Base-by-base conservation (phyloP, 2,329 filamentous ascomycete species). In the Fusarium setosum region DNA sequence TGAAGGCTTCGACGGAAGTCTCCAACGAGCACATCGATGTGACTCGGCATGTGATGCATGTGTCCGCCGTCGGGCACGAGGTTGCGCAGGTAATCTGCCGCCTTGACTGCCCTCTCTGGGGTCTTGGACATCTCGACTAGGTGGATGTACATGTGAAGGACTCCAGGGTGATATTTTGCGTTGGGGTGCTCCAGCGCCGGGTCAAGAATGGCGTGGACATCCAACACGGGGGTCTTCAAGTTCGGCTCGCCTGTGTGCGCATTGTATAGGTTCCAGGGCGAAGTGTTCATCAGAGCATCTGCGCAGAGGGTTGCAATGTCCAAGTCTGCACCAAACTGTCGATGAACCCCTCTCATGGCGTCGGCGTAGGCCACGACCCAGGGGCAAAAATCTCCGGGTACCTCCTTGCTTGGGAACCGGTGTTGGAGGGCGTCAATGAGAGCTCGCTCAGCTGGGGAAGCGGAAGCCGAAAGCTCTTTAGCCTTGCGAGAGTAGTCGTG, bases 131-230 rank as follows among this genome's bases (percentile, higher is more conserved):
- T 92, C 72, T 93, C 91, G 84, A 92, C 90, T 2, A 92, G 83
- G 69, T 93, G 90, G 52, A 93, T 91, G 74, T 93, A 93, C 23
- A 93, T 77, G 75, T 94, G 91, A 10, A 93, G 80, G 1, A 93
- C 74, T 0, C 91, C 91, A 0, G 91, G 90, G 70, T 96, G 92
- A 93, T 84, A 73, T n/a, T 56, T 32, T 6, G 59, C 75, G 6
- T 67, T 70, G 1, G 68, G 58, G 6, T 70, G 63, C 2, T 81
- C 78, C 29, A 94, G 76, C 0, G 87, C 88, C 4, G 74, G 60
- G 8, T 79, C 74, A 21, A 79, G 63, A 4, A 77, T 64, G 2
- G 65, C 63, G 41, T 74, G 73, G 29, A 72, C 71, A 47, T 76
- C 72, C 17, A 72, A 24, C 0, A 75, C 76, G 7, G 70, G 68